phyloP scores from a whole-genome alignment of 2,329 filamentous ascomycete species.

The Aureobasidium melanogenum region DNA sequence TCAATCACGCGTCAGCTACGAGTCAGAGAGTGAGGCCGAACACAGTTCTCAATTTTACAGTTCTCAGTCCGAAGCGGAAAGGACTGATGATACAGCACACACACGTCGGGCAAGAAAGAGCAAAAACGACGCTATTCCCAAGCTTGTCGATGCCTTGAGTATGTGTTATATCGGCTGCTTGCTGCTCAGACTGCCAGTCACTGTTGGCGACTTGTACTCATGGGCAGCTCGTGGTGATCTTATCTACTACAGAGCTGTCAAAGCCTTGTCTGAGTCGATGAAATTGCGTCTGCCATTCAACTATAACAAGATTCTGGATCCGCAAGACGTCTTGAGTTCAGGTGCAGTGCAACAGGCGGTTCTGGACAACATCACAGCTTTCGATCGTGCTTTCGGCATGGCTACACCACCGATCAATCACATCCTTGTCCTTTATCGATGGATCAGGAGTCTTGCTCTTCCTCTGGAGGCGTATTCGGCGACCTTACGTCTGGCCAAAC shows the following conservation, averaged over 20 bases:
- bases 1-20: constrained; percentile 30
- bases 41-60: constrained; percentile 46
- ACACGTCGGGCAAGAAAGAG: constrained; percentile 35
- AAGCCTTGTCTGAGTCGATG: constrained; percentile 54
- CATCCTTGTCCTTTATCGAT: constrained; percentile 58
- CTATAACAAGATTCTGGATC: constrained; percentile 53
- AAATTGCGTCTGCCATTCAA: constrained; percentile 52
- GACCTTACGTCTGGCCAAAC: constrained; percentile 47
- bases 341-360: constrained; percentile 58
- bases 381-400: constrained; percentile 60
- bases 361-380: constrained; percentile 54
- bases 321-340: constrained; percentile 35
- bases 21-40: constrained; percentile 25
- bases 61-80: constrained; percentile 46
- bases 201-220: constrained; percentile 58
- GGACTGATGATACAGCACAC: constrained; percentile 28
- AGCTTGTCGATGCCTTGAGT: constrained; percentile 63
- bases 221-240: constrained; percentile 63
- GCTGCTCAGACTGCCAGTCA: constrained; percentile 67
- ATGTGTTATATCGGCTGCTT: constrained; percentile 73
- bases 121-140: constrained; percentile 49
- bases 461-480: constrained; percentile 61
- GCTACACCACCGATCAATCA: constrained; percentile 64
- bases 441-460: constrained; percentile 62
- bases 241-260: constrained; percentile 58